Evolutionary conservation across 495 filamentous ascomycete genomes (phyloP).

Genomic region (Echria macrotheca): DNA sequence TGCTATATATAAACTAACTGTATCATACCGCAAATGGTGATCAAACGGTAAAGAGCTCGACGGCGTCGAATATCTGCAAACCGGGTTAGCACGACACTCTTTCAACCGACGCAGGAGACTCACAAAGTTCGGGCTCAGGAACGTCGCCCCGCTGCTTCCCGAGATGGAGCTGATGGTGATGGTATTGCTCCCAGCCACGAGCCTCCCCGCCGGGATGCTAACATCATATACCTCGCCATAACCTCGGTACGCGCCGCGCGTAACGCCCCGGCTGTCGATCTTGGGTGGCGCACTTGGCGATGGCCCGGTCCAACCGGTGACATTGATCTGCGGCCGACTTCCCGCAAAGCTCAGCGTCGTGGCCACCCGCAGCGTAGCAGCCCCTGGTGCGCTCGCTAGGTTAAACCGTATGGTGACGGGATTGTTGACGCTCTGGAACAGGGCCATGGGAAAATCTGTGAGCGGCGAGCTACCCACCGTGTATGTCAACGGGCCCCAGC

Average conservation of each 20-base stretch:
- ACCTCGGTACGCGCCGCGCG: conserved; percentile 58
- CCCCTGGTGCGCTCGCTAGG: conserved; percentile 42
- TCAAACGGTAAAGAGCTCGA: conserved; percentile 41
- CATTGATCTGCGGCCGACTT: conserved; percentile 40
- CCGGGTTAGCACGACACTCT: neutral
- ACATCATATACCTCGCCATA: conserved; percentile 58
- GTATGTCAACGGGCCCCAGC: conserved; percentile 55
- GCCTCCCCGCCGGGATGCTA: conserved; percentile 47
- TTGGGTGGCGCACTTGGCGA: conserved; percentile 53
- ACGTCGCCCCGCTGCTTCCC: conserved; percentile 50
- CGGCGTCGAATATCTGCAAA: conserved; percentile 50
- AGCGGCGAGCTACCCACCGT: conserved; percentile 50
- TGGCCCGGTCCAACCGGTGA: conserved; percentile 47
- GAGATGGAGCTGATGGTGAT: conserved; percentile 55
- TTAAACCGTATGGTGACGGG: conserved; percentile 59
- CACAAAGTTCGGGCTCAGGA: conserved; percentile 57
- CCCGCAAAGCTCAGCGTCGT: conserved; percentile 60
- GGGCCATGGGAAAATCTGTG: conserved; percentile 58
- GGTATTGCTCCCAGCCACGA: conserved; percentile 56
- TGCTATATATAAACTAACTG: neutral
- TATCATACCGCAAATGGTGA: neutral
- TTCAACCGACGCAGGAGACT: conserved; percentile 22
- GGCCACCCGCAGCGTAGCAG: conserved; percentile 54
- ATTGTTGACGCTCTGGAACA: conserved; percentile 57
- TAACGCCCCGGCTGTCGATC: conserved; percentile 60